Evolutionary conservation across 1,139 yeast species (phyloP), one percentile per base, ranked within the genome.

Genomic region (Lodderomyces pseudojiufengensis): DNA sequence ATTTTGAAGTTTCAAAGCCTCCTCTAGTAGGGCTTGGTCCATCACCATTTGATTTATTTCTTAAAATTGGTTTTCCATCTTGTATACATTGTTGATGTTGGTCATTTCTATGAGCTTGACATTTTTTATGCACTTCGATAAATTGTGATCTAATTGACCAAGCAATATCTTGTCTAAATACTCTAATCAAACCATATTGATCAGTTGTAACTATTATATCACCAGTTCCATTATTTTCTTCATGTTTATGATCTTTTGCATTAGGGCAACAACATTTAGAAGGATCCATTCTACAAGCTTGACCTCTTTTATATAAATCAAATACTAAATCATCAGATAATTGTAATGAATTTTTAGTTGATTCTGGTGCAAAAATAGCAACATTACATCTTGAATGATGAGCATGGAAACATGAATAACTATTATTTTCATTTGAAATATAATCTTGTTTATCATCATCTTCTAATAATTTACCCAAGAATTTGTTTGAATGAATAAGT

Each of bases 91-190:
- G 20, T 18, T 18, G 20, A 7, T 28, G 22, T 11, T 28, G 31
- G 12, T 14, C 22, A n/a, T n/a, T 28, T 10, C 11, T 4, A 10
- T 21, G 37, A 21, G 29, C 22, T 21, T 34, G 38, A 12, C 46
- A 42, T 13, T 40, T 41, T 29, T 48, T 50, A 30, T 42, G 43
- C 25, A 40, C 35, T 9, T 44, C 50, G 15, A 49, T 37, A 27
- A 59, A 44, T 8, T 43, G 32, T 29, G 62, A 65, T 24, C 76
- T 45, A 27, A 58, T 45, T 9, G 48, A 48, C 31, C 72, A 61
- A 0, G 94, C 84, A 34, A 81, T 68, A 55, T 88, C 96, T 44
- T 86, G 84, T 47, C 97, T 69, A 54, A 83, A 85, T 0, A 88
- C 84, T 38, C 92, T 63, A 31, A 88, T 84, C 4, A 70, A 48